Evolutionary conservation across 2,329 filamentous ascomycete genomes (phyloP).

Genomic region (Aspergillus persii): DNA sequence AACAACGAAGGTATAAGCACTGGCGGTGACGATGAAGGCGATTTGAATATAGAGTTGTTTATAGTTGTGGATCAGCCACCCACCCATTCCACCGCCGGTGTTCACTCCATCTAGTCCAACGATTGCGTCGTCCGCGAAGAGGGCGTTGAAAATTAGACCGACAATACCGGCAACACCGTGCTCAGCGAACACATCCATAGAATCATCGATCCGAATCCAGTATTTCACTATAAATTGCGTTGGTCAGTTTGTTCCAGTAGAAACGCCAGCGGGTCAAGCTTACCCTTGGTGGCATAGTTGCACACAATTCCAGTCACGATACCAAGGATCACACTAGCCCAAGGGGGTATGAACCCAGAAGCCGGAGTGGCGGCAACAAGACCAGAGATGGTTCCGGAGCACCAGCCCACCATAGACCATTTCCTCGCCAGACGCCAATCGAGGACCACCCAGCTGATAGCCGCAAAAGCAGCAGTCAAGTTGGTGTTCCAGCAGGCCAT

Average conservation of each 20-base stretch:
- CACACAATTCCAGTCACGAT: constrained; percentile 64
- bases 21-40: constrained; percentile 63
- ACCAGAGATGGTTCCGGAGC: constrained; percentile 81
- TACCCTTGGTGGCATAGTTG: constrained; percentile 86
- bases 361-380: constrained; percentile 85
- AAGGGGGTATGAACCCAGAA: constrained; percentile 72
- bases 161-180: constrained; percentile 81
- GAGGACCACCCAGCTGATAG: constrained; percentile 90
- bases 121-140: constrained; percentile 74
- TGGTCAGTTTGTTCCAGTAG: constrained; percentile 1
- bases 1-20: constrained; percentile 65
- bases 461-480: constrained; percentile 85
- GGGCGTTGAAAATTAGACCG: constrained; percentile 73
- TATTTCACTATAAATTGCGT: constrained; percentile 57
- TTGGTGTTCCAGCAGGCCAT: constrained; percentile 99
- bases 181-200: constrained; percentile 87
- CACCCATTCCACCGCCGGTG: constrained; percentile 51
- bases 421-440: constrained; percentile 93
- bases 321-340: constrained; percentile 61
- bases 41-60: constrained; percentile 70
- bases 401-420: constrained; percentile 93
- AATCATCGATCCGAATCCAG: constrained; percentile 78
- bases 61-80: constrained; percentile 70
- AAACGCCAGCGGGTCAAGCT: background rate
- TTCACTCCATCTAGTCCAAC: constrained; percentile 69